Evolutionary conservation across 1,284 basidiomycete genomes (phyloP), one percentile per base, ranked within the genome.

Genomic region (Hemileia vastatrix): DNA sequence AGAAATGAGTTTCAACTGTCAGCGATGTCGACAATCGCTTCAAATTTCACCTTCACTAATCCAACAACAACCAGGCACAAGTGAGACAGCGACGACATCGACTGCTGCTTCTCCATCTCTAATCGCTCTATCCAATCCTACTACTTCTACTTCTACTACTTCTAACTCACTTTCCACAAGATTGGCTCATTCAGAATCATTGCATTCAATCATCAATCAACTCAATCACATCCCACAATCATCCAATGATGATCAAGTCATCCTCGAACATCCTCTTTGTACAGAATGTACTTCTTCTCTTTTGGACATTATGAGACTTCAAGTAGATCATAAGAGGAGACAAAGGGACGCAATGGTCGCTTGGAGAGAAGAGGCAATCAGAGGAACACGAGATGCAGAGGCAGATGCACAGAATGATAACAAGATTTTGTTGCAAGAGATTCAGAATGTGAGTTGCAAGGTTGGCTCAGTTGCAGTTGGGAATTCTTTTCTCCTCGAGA

Each of bases 221-320:
- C 44, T 47, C 55, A 21, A 50, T 50, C 23, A 36, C 36, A 19
- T 50, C 51, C 55, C 44, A 44, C 36, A 33, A 47, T 31, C 18
- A 8, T 6, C 23, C 9, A 50, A 32, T n/a, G 18, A 48, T 21
- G n/a, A 73, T n/a, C n/a, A n/a, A n/a, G n/a, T n/a, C n/a, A n/a
- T n/a, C n/a, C n/a, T 95, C 57, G 90, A 94, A 75, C 94, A 98
- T 76, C 95, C 95, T 3, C 81, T 98, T 9, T 98, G 94, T 74
- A 84, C 86, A 1, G 91, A 95, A 72, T 98, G 94, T 76, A 90
- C 91, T 2, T 85, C 88, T 70, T 82, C 86, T 57, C 78, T 96
- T 47, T 82, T 94, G 51, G 80, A 81, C 2, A 83, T 84, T 27
- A 83, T 96, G 55, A 85, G n/a, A n/a, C n/a, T n/a, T n/a, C n/a